These are phyloP conservation scores for Sicyos baderoa DNA, from an alignment of 306 rosid species.

Conservation along the genomic window DNA sequence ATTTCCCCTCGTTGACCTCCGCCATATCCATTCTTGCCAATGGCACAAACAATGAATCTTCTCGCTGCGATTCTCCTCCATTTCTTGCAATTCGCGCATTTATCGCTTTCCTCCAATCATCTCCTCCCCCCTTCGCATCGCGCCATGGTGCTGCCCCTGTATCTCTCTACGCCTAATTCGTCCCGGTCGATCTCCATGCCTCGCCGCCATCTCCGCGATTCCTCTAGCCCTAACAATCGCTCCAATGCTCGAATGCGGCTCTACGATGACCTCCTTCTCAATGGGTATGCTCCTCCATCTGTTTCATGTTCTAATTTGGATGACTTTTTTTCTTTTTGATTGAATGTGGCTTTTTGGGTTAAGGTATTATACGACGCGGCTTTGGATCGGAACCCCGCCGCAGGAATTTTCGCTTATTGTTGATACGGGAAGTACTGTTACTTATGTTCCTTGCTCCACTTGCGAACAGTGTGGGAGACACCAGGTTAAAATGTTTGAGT, in stretches of 20 bases:
- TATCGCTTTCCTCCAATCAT: slow-evolving; percentile 22
- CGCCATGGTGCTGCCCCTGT: slow-evolving; percentile 68
- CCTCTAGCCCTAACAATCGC: slow-evolving; percentile 58
- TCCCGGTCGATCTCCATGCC: slow-evolving; percentile 25
- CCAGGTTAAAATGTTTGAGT: slow-evolving; percentile 27
- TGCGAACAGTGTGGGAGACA: slow-evolving; percentile 78
- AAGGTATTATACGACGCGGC: slow-evolving; percentile 81
- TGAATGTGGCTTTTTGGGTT: slow-evolving; percentile 11
- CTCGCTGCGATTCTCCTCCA: slow-evolving; percentile 22
- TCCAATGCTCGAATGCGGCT: slow-evolving; percentile 86
- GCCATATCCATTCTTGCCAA: not conserved
- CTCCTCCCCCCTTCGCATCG: slow-evolving; percentile 32
- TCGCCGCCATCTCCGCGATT: slow-evolving; percentile 62
- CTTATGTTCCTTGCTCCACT: slow-evolving; percentile 84
- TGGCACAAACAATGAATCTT: slow-evolving; percentile 29
- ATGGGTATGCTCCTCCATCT: slow-evolving; percentile 46
- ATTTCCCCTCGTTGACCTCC: not conserved
- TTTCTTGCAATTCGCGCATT: slow-evolving; percentile 9
- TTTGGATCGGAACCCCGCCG: slow-evolving; percentile 95
- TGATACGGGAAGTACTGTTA: slow-evolving; percentile 93
- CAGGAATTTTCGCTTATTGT: slow-evolving; percentile 86
- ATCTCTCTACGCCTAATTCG: slow-evolving; percentile 39
- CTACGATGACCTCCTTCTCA: slow-evolving; percentile 77
- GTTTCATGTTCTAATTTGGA: not conserved
- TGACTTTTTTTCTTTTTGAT: not conserved